phyloP scores from a whole-genome alignment of 2,329 filamentous ascomycete species.

The Colletotrichum neosansevieriae region DNA sequence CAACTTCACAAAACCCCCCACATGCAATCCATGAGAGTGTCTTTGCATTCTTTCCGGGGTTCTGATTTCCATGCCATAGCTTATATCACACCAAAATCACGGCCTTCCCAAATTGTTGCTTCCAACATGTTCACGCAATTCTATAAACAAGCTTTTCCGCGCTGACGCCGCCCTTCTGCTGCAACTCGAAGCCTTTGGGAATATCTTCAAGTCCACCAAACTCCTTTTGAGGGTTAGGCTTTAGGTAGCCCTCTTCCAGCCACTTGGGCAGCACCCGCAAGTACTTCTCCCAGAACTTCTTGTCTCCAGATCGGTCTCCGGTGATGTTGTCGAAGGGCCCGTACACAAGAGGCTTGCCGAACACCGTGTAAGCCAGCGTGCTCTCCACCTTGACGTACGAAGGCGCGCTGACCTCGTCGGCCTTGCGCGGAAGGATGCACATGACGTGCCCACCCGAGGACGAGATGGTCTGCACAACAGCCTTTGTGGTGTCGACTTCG shows the following conservation, averaged over 20 bases:
- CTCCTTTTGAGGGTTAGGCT: slow-evolving; percentile 36
- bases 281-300: slow-evolving; percentile 38
- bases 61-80: too few species aligned
- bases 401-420: slow-evolving; percentile 29
- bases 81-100: too few species aligned
- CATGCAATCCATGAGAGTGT: too few species aligned
- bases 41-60: too few species aligned
- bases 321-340: slow-evolving; percentile 25
- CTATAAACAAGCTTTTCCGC: slow-evolving; percentile 36
- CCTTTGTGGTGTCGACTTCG: slow-evolving; percentile 46
- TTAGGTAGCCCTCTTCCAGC: slow-evolving; percentile 22
- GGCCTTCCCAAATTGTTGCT: not conserved
- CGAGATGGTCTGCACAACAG: slow-evolving; percentile 45
- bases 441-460: slow-evolving; percentile 47
- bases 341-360: slow-evolving; percentile 18
- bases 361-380: slow-evolving; percentile 34
- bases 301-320: slow-evolving; percentile 25
- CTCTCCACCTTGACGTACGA: slow-evolving; percentile 36
- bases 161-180: slow-evolving; percentile 29
- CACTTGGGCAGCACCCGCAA: slow-evolving; percentile 17
- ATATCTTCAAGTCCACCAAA: slow-evolving; percentile 31
- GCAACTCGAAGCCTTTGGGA: slow-evolving; percentile 32
- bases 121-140: not conserved
- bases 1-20: too few species aligned
- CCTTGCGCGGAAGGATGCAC: slow-evolving; percentile 43